Percentiles rank a stretch among this genome's conserved stretches.
phyloP scores from a whole-genome alignment of 257 asterid genomes.

The Scutellaria barbata region DNA sequence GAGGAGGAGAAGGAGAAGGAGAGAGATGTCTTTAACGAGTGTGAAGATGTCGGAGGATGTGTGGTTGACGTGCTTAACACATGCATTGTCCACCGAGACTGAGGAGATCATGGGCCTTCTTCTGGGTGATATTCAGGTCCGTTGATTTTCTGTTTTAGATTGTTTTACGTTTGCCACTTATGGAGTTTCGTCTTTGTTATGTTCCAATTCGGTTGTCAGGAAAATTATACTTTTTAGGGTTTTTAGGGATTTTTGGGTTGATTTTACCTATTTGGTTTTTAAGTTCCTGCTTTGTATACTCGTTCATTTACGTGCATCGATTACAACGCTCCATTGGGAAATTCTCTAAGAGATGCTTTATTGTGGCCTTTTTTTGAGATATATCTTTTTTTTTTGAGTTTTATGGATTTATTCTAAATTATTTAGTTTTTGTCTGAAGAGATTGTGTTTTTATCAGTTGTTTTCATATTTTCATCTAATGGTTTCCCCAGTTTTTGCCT shows the following conservation, averaged over 20 bases:
- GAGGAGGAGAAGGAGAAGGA: not conserved
- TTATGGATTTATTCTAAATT: not conserved
- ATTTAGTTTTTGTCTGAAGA: not conserved
- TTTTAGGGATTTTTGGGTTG: slow-evolving; percentile 17
- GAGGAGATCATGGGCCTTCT: slow-evolving; percentile 99
- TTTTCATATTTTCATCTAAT: not conserved
- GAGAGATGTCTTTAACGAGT: slow-evolving; percentile 78
- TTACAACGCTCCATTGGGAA: slow-evolving; percentile 7
- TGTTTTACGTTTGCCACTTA: not conserved
- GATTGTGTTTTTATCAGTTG: not conserved
- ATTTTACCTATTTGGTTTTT: slow-evolving; percentile 19
- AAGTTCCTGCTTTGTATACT: not conserved
- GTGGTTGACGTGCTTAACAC: slow-evolving; percentile 95
- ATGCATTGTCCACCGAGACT: slow-evolving; percentile 99
- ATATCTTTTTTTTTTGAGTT: slow-evolving; percentile 4
- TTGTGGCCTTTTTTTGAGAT: not conserved
- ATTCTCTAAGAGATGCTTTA: slow-evolving; percentile 6
- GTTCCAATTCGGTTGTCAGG: slow-evolving; percentile 4
- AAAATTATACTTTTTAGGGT: not conserved
- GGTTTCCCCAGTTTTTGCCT: slow-evolving; percentile 3
- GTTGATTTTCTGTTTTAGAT: not conserved
- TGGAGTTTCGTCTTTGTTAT: slow-evolving; percentile 29
- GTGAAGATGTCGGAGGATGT: slow-evolving; percentile 99
- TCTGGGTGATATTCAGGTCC: slow-evolving; percentile 94
- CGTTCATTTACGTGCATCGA: slow-evolving; percentile 4